These are phyloP conservation scores for Kurtzmaniella quercitrusa DNA, from an alignment of 1,139 yeast species.

Conservation along the genomic window DNA sequence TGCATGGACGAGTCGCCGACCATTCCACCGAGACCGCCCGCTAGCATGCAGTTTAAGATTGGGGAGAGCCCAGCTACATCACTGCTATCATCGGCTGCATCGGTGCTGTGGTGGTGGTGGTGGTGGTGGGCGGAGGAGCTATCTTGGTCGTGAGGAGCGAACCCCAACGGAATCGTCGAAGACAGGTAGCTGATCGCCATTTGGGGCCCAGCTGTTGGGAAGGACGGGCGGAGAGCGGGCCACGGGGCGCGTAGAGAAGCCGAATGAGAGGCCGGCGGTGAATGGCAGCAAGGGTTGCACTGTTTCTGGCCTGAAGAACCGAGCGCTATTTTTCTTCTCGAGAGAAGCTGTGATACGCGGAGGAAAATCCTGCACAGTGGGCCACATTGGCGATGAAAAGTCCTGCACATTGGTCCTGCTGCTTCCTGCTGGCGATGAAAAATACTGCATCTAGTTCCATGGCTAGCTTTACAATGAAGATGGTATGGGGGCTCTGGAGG, in stretches of 20 bases:
- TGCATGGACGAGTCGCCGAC: constrained; percentile 94
- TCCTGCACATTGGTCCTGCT: too few species aligned
- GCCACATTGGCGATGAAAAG: too few species aligned
- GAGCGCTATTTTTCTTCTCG: not conserved
- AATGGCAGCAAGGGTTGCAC: not conserved
- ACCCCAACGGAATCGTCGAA: constrained; percentile 2
- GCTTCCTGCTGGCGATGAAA: not conserved
- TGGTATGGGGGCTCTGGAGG: not conserved
- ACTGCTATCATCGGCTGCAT: constrained; percentile 3
- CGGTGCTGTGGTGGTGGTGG: not conserved
- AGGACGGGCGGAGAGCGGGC: not conserved
- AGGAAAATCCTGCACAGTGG: not conserved
- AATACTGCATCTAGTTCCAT: not conserved
- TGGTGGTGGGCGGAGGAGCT: constrained; percentile 4
- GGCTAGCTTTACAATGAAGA: not conserved
- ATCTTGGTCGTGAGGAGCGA: not conserved
- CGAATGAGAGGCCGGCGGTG: not conserved
- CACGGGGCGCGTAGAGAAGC: not conserved
- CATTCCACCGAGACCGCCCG: constrained; percentile 95
- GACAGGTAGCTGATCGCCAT: not conserved
- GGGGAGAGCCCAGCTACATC: constrained; percentile 25
- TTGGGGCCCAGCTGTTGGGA: not conserved
- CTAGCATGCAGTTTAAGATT: constrained; percentile 63
- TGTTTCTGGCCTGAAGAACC: not conserved
- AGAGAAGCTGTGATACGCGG: not conserved